Conservation (phyloP, 2,329 filamentous ascomycete species). For the Aspergillus tamarii region DNA sequence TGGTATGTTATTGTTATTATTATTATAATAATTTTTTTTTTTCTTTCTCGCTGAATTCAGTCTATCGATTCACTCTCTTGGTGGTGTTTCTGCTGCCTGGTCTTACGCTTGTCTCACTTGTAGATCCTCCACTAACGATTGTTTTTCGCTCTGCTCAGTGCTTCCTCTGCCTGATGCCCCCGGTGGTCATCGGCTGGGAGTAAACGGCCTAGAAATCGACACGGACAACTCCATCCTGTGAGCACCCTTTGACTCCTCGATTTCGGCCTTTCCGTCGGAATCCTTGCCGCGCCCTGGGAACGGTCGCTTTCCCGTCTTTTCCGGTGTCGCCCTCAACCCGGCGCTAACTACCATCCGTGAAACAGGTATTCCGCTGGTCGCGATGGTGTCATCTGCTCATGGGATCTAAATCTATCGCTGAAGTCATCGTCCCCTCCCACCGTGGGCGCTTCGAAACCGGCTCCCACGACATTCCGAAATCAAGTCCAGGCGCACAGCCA, state of each 20-base stretch:
- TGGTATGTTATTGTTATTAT: conserved; percentile 56
- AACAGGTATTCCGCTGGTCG: conserved; percentile 89
- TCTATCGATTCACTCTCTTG: neutral
- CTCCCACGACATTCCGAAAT: conserved; percentile 58
- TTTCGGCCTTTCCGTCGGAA: neutral
- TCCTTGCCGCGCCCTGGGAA: neutral
- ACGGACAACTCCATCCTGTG: conserved; percentile 82
- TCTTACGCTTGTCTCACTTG: neutral
- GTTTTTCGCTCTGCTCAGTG: conserved; percentile 50
- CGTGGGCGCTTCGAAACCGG: conserved; percentile 28
- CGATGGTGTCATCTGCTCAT: conserved; percentile 94
- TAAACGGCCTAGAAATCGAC: conserved; percentile 93
- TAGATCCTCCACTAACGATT: conserved; percentile 12
- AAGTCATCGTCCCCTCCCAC: conserved; percentile 27
- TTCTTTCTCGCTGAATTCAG: neutral
- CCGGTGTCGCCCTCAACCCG: conserved; percentile 2
- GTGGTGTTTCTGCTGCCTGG: conserved; percentile 14
- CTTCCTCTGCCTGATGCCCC: conserved; percentile 72
- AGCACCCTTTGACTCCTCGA: conserved; percentile 38
- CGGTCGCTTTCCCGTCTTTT: neutral
- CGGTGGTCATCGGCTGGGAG: conserved; percentile 87
- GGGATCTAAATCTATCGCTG: conserved; percentile 67
- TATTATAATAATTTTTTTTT: no score
- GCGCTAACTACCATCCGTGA: conserved; percentile 23
- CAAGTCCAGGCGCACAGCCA: conserved; percentile 85